Conservation (phyloP, 352 stramenopile species). For the Globisporangium middletonii region DNA sequence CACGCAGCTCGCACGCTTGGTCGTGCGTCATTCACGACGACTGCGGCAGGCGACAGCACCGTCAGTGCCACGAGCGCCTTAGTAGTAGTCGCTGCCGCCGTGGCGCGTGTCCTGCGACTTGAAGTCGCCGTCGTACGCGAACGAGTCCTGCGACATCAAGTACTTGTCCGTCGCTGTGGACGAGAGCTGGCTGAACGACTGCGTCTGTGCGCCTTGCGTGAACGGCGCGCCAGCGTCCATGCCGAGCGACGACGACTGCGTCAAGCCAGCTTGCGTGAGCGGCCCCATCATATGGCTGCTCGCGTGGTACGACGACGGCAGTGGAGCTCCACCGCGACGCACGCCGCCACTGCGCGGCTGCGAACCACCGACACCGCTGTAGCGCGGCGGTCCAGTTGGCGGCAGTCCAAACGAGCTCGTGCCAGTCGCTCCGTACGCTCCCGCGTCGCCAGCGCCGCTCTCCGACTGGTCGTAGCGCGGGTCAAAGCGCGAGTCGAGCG, state of each 20-base stretch:
- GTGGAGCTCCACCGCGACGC: slow-evolving; percentile 16
- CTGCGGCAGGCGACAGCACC: no score
- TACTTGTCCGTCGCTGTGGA: slow-evolving; percentile 54
- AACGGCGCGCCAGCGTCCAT: slow-evolving; percentile 59
- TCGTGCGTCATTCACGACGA: no score
- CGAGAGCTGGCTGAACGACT: slow-evolving; percentile 84
- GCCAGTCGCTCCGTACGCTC: slow-evolving; percentile 10
- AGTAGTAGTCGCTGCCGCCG: slow-evolving; percentile 64
- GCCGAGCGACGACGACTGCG: slow-evolving; percentile 49
- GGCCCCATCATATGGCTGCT: slow-evolving; percentile 35
- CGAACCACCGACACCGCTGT: background rate
- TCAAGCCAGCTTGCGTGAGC: slow-evolving; percentile 72
- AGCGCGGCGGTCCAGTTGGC: slow-evolving; percentile 32
- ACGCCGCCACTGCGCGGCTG: slow-evolving; percentile 15
- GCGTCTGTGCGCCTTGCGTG: slow-evolving; percentile 71
- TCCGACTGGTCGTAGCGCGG: slow-evolving; percentile 64
- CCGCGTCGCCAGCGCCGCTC: background rate
- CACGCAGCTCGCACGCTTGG: no score
- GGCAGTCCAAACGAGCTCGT: slow-evolving; percentile 21
- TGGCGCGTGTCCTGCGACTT: slow-evolving; percentile 74
- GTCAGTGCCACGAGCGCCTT: slow-evolving; percentile 6
- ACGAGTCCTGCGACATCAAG: slow-evolving; percentile 79
- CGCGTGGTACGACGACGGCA: background rate
- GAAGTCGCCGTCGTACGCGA: slow-evolving; percentile 72
- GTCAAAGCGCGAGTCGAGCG: slow-evolving; percentile 82